Evolutionary conservation across 306 rosid genomes (phyloP), one percentile per base, ranked within the genome.

Genomic region (Rubus idaeus): DNA sequence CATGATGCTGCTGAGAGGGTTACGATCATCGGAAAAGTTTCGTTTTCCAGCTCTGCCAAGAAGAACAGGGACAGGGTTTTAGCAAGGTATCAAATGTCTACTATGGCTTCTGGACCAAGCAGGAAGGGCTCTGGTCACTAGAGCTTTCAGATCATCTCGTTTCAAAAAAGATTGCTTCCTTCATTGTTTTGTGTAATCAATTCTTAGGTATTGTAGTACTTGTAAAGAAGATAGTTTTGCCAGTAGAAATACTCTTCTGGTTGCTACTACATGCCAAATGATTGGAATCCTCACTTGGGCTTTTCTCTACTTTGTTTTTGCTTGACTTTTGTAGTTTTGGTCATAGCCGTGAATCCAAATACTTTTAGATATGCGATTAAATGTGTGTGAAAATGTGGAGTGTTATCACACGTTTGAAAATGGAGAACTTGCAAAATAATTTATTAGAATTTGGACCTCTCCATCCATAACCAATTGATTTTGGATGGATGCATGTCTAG

Each of bases 51-150:
- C 13, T 3, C 68, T 18, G 18, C 30, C 9, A 53, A 49, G 23
- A 17, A 8, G 41, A 64, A 21, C 61, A 83, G 62, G 45, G 74
- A 26, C 57, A 70, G 80, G 69, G 86, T 75, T 74, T 79, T 84
- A 71, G 75, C 64, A 11, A 64, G 81, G 8, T 74, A 73, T 71
- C 82, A 75, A 74, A 71, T 73, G 58, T 80, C 75, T 69, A 83
- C 92, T 8, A 60, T 93, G 90, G 79, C 93, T 61, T 93, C 98
- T 53, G 98, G 98, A 62, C 98, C 96, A 5, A 89, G 98, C 77
- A 80, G 79, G 74, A 93, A 83, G 86, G 98, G 98, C 80, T 23
- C 95, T 35, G 98, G 98, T 69, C 98, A 93, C 75, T 93, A 84
- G 79, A 41, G 35, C 23, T 37, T 14, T 8, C 7, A 17, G 46